Base-by-base conservation (phyloP, 495 filamentous ascomycete genomes). In the Aspergillus campestris region DNA sequence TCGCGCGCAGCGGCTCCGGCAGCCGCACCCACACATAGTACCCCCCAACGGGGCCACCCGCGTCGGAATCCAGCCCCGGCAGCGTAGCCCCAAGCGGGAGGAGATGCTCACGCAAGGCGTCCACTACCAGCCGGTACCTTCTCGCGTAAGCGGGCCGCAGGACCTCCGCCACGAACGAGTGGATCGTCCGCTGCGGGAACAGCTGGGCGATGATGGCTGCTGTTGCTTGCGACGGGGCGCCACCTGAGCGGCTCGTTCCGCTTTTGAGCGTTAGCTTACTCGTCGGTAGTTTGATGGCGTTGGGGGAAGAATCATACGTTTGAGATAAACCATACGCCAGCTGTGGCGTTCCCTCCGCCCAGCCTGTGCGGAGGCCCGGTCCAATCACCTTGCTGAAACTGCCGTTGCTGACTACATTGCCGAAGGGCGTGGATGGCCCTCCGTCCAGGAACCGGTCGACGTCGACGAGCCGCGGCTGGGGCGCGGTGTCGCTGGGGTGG, bases 381-480 rank as follows among this genome's bases (percentile, higher is more conserved):
- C 78, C 85, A n/a, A 81, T 73, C 11, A 95, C 74, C 63, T 96
- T 96, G 53, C 77, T 83, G 64, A 95, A 95, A 11, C 77, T 84
- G 13, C 82, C 87, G 62, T 95, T 95, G 50, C 80, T 84, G 12
- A 89, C 65, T 5, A 78, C 76, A 60, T 94, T 83, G 5, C 88
- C 86, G 52, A 85, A 92, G 38, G 63, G 67, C 54, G 75, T 66
- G 8, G 61, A 65, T 10, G 79, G 71, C 0, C 73, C 69, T 0
- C 78, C 71, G 31, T 80, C 70, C 11, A 85, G 60, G 33, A 73
- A 71, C 2, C 81, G 66, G 57, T 94, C 88, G 34, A 95, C 69
- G 51, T 89, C 87, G 5, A 87, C 82, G 2, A 94, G 58, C 1
- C 89, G 74, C 3, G 89, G 86, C 3, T 87, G 54, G 1, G 70